Conservation (phyloP, 768 basidiomycete genomes). For the Scleroderma citrinum region DNA sequence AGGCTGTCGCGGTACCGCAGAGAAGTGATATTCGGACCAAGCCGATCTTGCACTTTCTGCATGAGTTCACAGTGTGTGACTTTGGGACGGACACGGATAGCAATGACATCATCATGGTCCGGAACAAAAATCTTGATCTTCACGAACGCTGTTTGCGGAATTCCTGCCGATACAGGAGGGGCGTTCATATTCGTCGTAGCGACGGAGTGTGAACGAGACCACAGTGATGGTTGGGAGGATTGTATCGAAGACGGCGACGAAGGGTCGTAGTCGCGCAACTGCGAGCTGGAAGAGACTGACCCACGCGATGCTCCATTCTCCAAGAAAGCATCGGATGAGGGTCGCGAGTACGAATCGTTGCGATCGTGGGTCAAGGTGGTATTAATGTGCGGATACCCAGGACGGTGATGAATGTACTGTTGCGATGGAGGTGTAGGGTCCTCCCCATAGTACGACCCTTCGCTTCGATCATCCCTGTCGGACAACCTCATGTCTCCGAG, state of each 20-base stretch:
- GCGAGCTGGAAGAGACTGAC: slow-evolving; percentile 22
- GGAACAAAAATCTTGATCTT: slow-evolving; percentile 99
- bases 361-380: slow-evolving; percentile 39
- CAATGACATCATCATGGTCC: slow-evolving; percentile 94
- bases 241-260: slow-evolving; percentile 45
- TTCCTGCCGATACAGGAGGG: slow-evolving; percentile 71
- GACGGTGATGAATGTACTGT: slow-evolving; percentile 29
- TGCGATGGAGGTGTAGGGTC: slow-evolving; percentile 31
- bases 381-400: slow-evolving; percentile 43
- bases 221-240: slow-evolving; percentile 48
- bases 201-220: slow-evolving; percentile 55
- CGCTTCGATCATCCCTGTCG: slow-evolving; percentile 45
- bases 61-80: slow-evolving; percentile 84
- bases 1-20: slow-evolving; percentile 74
- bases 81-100: slow-evolving; percentile 91
- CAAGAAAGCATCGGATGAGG: slow-evolving; percentile 23
- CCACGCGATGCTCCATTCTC: slow-evolving; percentile 25
- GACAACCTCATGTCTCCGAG: slow-evolving; percentile 45
- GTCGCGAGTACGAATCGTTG: slow-evolving; percentile 32
- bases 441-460: slow-evolving; percentile 64
- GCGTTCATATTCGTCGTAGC: slow-evolving; percentile 48
- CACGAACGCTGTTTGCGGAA: slow-evolving; percentile 82
- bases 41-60: slow-evolving; percentile 84
- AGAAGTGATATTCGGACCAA: slow-evolving; percentile 65
- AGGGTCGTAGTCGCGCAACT: slow-evolving; percentile 25